phyloP scores from a whole-genome alignment of 2,329 filamentous ascomycete genomes.

The Diaporthe citri region DNA sequence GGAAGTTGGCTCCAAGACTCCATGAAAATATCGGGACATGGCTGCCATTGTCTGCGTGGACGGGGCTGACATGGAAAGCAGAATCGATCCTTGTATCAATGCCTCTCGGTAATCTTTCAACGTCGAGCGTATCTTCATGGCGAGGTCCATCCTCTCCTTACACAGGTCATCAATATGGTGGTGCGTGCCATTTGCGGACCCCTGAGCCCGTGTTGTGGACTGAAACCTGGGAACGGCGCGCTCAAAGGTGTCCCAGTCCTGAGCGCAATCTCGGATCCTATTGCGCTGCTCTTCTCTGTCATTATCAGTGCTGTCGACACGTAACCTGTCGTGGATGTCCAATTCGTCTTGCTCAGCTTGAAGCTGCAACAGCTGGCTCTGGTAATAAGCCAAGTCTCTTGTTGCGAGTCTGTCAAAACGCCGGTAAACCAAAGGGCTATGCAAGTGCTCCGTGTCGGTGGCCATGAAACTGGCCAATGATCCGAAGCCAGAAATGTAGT shows the following conservation, averaged over 20 bases:
- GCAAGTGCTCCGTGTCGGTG: not conserved
- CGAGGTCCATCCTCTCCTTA: not conserved
- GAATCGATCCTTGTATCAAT: not conserved
- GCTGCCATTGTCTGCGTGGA: slow-evolving; percentile 1
- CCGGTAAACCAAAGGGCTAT: not conserved
- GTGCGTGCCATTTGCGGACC: not conserved
- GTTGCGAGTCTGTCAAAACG: not conserved
- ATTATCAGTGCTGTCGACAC: not conserved
- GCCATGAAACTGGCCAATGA: not conserved
- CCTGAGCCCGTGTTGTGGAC: not conserved
- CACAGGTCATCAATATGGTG: not conserved
- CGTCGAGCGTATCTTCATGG: not conserved
- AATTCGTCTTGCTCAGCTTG: not conserved
- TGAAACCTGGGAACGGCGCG: not conserved
- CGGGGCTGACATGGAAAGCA: not conserved
- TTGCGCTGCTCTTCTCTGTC: not conserved
- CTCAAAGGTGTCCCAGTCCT: not conserved
- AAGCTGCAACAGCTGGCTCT: not conserved
- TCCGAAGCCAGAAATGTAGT: not conserved
- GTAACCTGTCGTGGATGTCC: not conserved
- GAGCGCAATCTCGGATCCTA: not conserved
- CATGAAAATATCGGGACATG: not conserved
- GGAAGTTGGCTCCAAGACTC: not conserved
- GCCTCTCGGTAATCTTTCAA: not conserved
- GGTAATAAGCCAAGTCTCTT: not conserved